phyloP scores from a whole-genome alignment of 202 grass and related monocot species.

The Saccharum hybrid region DNA sequence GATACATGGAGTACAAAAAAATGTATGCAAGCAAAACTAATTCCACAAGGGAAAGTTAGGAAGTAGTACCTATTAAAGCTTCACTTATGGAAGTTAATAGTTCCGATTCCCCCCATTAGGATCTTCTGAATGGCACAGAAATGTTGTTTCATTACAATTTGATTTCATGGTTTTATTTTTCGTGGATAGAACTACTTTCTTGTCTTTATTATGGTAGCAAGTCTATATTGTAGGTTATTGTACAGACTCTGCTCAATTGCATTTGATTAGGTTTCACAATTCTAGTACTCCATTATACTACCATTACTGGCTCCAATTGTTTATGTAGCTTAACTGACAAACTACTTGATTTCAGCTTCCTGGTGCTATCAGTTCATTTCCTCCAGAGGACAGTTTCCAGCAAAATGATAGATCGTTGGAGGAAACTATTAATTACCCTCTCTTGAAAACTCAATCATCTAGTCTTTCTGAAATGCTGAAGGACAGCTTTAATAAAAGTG shows the following conservation, averaged over 20 bases:
- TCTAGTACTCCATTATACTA: constrained; percentile 15
- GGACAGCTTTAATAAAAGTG: constrained; percentile 74
- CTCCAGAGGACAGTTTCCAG: constrained; percentile 43
- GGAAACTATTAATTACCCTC: constrained; percentile 39
- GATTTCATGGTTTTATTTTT: constrained; percentile 25
- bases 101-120: not conserved
- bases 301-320: constrained; percentile 4
- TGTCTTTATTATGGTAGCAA: constrained; percentile 18
- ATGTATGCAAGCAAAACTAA: not conserved
- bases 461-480: constrained; percentile 61
- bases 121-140: constrained; percentile 1
- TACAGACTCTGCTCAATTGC: not conserved
- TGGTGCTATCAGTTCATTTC: constrained; percentile 48
- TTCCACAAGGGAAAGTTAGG: not conserved
- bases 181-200: not conserved
- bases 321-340: constrained; percentile 23
- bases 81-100: not conserved
- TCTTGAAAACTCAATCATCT: constrained; percentile 56
- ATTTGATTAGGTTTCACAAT: constrained; percentile 24
- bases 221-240: constrained; percentile 33
- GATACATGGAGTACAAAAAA: not conserved
- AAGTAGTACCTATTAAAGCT: not conserved
- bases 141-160: constrained; percentile 9
- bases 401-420: constrained; percentile 48
- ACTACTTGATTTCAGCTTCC: constrained; percentile 56